These are phyloP conservation scores for Artemisia princeps DNA, from an alignment of 140 eudicot genomes.

Conservation along the genomic window DNA sequence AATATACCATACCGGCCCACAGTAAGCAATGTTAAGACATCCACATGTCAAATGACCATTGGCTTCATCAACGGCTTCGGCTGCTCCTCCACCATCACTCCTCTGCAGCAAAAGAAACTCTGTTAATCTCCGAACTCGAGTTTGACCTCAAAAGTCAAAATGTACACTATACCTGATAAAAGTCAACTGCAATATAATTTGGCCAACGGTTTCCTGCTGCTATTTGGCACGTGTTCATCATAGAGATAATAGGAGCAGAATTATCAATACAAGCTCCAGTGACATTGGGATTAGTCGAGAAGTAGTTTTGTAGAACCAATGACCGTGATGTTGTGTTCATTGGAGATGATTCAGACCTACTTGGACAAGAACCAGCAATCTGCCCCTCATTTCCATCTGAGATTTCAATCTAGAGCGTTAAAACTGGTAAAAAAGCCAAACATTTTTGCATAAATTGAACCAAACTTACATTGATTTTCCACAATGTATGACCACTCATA, in stretches of 20 bases:
- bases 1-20: slow-evolving; percentile 48
- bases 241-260: slow-evolving; percentile 50
- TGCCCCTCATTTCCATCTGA: slow-evolving; percentile 74
- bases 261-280: slow-evolving; percentile 65
- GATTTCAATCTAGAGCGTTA: slow-evolving; percentile 11
- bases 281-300: slow-evolving; percentile 55
- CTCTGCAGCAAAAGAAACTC: slow-evolving; percentile 43
- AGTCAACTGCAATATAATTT: slow-evolving; percentile 85
- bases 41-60: slow-evolving; percentile 86
- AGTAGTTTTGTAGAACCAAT: slow-evolving; percentile 70
- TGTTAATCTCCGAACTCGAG: not conserved
- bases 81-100: slow-evolving; percentile 95
- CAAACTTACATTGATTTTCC: slow-evolving; percentile 80
- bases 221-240: slow-evolving; percentile 66
- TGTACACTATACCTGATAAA: slow-evolving; percentile 46
- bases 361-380: slow-evolving; percentile 60
- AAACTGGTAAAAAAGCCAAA: too few relatives aligned
- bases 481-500: slow-evolving; percentile 79
- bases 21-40: slow-evolving; percentile 71
- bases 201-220: slow-evolving; percentile 82
- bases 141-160: slow-evolving; percentile 10
- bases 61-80: slow-evolving; percentile 87
- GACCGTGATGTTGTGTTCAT: slow-evolving; percentile 50
- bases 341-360: slow-evolving; percentile 64
- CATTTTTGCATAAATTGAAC: not conserved